Percentiles rank a stretch among this genome's conserved stretches.
Conservation (phyloP, 1,284 basidiomycete species). For the Sanguinoderma infundibulare region DNA sequence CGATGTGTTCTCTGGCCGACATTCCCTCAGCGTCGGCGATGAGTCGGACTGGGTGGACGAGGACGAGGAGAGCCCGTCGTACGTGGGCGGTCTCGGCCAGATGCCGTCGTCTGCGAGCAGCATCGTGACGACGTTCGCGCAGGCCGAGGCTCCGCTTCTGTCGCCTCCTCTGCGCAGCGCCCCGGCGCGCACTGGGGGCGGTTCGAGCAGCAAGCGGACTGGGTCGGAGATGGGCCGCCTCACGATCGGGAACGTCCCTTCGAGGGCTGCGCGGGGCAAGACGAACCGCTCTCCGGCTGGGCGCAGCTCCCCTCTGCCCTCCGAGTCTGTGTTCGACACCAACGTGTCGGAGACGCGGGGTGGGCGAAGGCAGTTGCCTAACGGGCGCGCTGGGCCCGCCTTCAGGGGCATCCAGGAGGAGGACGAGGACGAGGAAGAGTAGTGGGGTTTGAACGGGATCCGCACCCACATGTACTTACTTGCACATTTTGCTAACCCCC, state of each 20-base stretch:
- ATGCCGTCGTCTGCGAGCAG: constrained; percentile 48
- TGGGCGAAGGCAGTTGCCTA: constrained; percentile 65
- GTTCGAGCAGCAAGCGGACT: constrained; percentile 12
- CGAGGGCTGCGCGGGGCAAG: constrained; percentile 38
- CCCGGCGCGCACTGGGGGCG: constrained; percentile 13
- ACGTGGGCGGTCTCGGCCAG: constrained; percentile 80
- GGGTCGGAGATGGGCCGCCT: constrained; percentile 33
- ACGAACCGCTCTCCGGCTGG: constrained; percentile 63
- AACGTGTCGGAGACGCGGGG: constrained; percentile 53
- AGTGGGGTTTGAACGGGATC: background rate
- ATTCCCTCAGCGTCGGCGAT: constrained; percentile 64
- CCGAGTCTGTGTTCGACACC: constrained; percentile 51
- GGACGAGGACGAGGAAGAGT: constrained; percentile 75
- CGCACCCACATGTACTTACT: background rate
- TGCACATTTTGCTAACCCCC: background rate
- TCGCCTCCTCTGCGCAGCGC: constrained; percentile 26
- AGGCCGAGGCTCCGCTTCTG: constrained; percentile 28
- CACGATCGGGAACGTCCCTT: constrained; percentile 23
- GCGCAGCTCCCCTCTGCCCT: constrained; percentile 58
- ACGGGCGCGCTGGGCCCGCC: constrained; percentile 61
- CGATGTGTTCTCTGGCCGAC: constrained; percentile 76
- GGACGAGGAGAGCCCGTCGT: constrained; percentile 77
- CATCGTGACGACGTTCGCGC: constrained; percentile 23
- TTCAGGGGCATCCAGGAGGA: constrained; percentile 77
- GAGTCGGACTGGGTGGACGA: constrained; percentile 87